phyloP scores from a whole-genome alignment of 2,329 filamentous ascomycete species.

The Hortaea werneckii region DNA sequence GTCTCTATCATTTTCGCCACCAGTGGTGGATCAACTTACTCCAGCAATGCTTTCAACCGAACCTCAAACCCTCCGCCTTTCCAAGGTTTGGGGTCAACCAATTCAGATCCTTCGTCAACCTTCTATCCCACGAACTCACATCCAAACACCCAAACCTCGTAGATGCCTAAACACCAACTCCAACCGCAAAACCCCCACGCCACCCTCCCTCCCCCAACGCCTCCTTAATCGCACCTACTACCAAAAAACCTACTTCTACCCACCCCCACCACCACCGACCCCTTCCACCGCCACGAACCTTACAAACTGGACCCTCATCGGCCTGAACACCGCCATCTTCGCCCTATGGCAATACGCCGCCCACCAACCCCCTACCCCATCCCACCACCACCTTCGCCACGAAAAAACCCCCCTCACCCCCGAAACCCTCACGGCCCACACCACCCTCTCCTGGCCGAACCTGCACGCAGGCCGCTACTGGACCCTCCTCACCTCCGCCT shows the following conservation, averaged over 20 bases:
- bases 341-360: slow-evolving; percentile 26
- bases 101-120: too few relatives aligned
- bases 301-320: slow-evolving; percentile 23
- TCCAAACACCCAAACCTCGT: too few relatives aligned
- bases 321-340: slow-evolving; percentile 32
- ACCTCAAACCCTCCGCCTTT: too few relatives aligned
- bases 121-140: too few relatives aligned
- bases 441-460: slow-evolving; percentile 23
- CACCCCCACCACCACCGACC: neutral
- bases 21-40: too few relatives aligned
- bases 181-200: too few relatives aligned
- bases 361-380: too few relatives aligned
- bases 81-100: too few relatives aligned
- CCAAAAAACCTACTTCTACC: neutral
- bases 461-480: slow-evolving; percentile 25
- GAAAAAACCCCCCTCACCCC: slow-evolving; percentile 7
- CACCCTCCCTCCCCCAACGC: neutral
- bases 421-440: slow-evolving; percentile 18
- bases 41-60: too few relatives aligned
- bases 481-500: slow-evolving; percentile 30
- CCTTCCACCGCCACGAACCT: neutral
- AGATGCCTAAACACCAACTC: too few relatives aligned
- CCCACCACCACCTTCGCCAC: too few relatives aligned
- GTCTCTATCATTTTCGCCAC: too few relatives aligned
- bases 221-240: neutral